Evolutionary conservation across 148 eudicot genomes (phyloP), one percentile per base, ranked within the genome.

Genomic region (Persicaria maculosa): DNA sequence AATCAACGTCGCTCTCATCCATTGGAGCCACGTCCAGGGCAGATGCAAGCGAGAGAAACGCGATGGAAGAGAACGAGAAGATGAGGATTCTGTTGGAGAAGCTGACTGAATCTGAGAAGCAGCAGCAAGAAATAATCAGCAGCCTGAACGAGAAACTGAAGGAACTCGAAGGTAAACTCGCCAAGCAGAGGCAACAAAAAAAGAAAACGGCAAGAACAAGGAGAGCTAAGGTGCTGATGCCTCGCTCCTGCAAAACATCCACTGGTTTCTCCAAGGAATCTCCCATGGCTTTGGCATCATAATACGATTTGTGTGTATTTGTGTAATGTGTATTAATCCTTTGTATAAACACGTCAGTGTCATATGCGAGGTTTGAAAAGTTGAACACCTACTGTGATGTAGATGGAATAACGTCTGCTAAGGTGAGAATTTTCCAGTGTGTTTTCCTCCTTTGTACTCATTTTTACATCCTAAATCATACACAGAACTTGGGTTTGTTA

Each of bases 121-220:
- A 89, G 50, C 98, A 93, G 77, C 73, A 90, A 65, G 71, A 69
- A 4, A 81, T 85, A 43, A 89, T 93, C 50, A 81, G 86, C 1
- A 83, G 44, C 70, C 83, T 93, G 9, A 81, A 86, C 7, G 82
- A 77, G 5, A 89, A 88, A 74, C 81, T 93, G 15, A 76, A 85
- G 46, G 88, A 88, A 47, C 75, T 93, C 79, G 93, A 93, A 81
- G 86, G 76, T 72, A 87, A 82, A 74, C 47, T 90, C 53, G 74
- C 80, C 0, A 90, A 75, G 69, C 81, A 80, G 45, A 92, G 77
- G 58, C 1, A 22, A 20, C 22, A 61, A 43, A 10, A 64, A 17
- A 64, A 12, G 45, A 64, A 11, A 31, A 64, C 2, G 43, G 45
- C 8, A 46, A 14, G 70, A 6, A 1, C 19, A 15, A 65, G 70